Conservation (phyloP, 2,329 filamentous ascomycete species). For the Penicillium sp. region DNA sequence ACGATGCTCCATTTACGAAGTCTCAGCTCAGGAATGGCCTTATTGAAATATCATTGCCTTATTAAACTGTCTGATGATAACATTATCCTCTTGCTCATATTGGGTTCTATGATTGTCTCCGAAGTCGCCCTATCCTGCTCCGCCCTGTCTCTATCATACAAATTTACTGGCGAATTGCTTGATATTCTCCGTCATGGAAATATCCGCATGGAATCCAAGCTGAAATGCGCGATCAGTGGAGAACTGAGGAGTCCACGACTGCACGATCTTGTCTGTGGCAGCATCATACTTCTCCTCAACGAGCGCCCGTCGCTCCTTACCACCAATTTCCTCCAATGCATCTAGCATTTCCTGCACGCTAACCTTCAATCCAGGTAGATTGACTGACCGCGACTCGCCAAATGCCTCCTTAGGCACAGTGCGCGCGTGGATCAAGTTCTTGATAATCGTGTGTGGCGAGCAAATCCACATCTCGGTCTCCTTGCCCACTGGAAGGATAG, state of each 20-base stretch:
- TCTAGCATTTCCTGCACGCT: slow-evolving; percentile 67
- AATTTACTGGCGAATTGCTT: slow-evolving; percentile 45
- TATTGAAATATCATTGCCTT: not conserved
- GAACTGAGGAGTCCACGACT: slow-evolving; percentile 66
- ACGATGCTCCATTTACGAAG: not conserved
- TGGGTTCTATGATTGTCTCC: slow-evolving; percentile 25
- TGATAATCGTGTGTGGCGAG: slow-evolving; percentile 60
- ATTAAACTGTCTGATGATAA: not conserved
- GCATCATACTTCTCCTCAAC: slow-evolving; percentile 63
- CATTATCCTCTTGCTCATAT: slow-evolving; percentile 18
- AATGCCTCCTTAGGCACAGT: slow-evolving; percentile 58
- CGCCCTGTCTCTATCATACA: slow-evolving; percentile 28
- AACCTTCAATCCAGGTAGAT: slow-evolving; percentile 62
- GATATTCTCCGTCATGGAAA: slow-evolving; percentile 50
- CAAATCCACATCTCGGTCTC: slow-evolving; percentile 64
- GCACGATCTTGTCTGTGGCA: slow-evolving; percentile 62
- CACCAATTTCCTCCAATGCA: slow-evolving; percentile 62
- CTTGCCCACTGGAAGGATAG: slow-evolving; percentile 57
- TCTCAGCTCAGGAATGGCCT: not conserved
- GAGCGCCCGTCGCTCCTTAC: slow-evolving; percentile 59
- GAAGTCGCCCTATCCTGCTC: slow-evolving; percentile 9
- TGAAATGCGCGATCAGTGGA: slow-evolving; percentile 60
- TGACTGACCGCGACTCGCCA: slow-evolving; percentile 59
- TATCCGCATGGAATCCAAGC: slow-evolving; percentile 54
- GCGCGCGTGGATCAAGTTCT: slow-evolving; percentile 61